A percentile compares a stretch with the other conserved stretches of the same genome.
These are phyloP conservation scores for Eutrema yunnanense DNA, from an alignment of 345 rosid species.

Conservation along the genomic window DNA sequence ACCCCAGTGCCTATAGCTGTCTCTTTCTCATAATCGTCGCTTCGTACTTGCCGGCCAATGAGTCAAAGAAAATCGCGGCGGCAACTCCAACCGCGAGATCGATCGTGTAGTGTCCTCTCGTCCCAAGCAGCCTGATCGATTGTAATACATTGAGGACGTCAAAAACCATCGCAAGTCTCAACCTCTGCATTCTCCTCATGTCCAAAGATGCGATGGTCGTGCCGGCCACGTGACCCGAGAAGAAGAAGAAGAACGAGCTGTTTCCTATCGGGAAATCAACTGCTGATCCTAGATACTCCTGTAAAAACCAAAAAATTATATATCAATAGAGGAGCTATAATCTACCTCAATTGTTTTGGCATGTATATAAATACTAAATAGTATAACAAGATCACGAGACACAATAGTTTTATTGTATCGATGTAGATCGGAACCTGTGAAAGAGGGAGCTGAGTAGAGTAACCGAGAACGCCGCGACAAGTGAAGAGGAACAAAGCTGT, in stretches of 20 bases:
- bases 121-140: constrained; percentile 60
- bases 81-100: constrained; percentile 79
- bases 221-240: constrained; percentile 87
- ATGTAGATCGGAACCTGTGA: constrained; percentile 45
- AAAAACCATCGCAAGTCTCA: constrained; percentile 56
- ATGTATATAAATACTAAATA: too few species aligned
- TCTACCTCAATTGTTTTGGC: background rate
- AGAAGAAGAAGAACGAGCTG: constrained; percentile 82
- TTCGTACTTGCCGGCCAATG: constrained; percentile 73
- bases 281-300: constrained; percentile 90
- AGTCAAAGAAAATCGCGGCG: constrained; percentile 73
- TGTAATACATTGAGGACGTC: constrained; percentile 75
- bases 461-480: constrained; percentile 91
- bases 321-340: background rate
- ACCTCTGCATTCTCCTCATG: constrained; percentile 72
- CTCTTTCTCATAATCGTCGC: constrained; percentile 28
- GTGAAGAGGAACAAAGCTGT: constrained; percentile 87
- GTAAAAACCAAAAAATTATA: background rate
- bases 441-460: constrained; percentile 86
- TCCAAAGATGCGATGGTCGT: constrained; percentile 84
- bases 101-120: constrained; percentile 89
- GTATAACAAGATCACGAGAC: too few species aligned
- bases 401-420: too few species aligned
- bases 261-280: constrained; percentile 87
- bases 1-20: background rate